Base-by-base conservation (phyloP, 2,329 filamentous ascomycete species). In the Xylaria sp. region DNA sequence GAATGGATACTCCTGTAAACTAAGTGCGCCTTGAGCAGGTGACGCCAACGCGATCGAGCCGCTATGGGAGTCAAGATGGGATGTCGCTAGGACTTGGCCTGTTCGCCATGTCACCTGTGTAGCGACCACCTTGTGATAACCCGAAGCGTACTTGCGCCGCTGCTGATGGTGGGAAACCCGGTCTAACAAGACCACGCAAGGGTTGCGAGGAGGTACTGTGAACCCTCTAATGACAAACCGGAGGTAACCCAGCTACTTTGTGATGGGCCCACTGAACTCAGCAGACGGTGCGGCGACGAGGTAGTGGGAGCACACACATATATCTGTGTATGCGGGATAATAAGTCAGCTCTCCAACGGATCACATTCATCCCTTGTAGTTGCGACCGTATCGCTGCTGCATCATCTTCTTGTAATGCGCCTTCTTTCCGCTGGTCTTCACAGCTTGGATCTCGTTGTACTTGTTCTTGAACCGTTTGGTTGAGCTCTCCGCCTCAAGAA, bases 401-500 rank as follows among this genome's bases (percentile, higher is more conserved):
- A 89, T 84, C 66, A 96, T 74, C 58, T 87, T 88, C 72, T 93
- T 93, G 79, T 97, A 97, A 69, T 90, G 89, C 0, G 83, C 86
- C 76, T 93, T 97, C 78, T 91, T 95, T 55, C 94, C 94, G 68
- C 90, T 96, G 23, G 83, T 84, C 76, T 96, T 97, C 63, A 82
- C 82, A 54, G 80, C 80, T 72, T 97, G 92, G 54, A 97, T 91
- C 59, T 93, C 87, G 59, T 84, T 81, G 75, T 96, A 97, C 75
- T 96, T 97, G 70, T 81, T 83, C 79, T 90, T 91, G 78, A 97
- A 94, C 67, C 90, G 89, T 61, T 82, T 81, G 50, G 79, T 86
- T 61, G 82, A 74, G 55, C 83, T 78, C 73, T 91, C 87, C 49
- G 81, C 78, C 23, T 86, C 83, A 67, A 97, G 78, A 2, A 94